Conservation (phyloP, 2,329 filamentous ascomycete genomes). For the Hymenotorrendiella dingleyae region DNA sequence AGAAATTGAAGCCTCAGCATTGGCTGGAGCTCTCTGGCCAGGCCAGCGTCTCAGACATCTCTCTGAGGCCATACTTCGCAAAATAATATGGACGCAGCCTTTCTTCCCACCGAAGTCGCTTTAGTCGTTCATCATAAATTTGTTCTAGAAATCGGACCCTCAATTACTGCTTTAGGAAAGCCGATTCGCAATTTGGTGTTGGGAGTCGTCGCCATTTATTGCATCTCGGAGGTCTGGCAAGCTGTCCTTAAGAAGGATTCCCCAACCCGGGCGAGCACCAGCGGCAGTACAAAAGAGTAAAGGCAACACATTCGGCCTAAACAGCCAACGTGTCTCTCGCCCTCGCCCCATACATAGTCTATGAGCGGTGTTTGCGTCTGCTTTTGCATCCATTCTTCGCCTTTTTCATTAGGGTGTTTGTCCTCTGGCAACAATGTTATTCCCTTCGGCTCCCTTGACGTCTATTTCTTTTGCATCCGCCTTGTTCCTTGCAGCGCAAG, state of each 20-base stretch:
- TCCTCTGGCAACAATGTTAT: conserved; percentile 17
- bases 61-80: too few relatives aligned
- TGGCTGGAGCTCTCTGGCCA: too few relatives aligned
- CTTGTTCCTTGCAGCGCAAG: conserved; percentile 26
- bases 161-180: conserved; percentile 41
- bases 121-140: conserved; percentile 44
- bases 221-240: conserved; percentile 31
- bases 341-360: neutral
- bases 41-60: too few relatives aligned
- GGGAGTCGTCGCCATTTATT: conserved; percentile 38
- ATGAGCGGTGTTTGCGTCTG: conserved; percentile 4
- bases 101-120: conserved; percentile 36
- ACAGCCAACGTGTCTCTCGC: conserved; percentile 6
- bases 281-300: conserved; percentile 6
- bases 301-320: neutral
- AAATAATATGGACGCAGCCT: conserved; percentile 30
- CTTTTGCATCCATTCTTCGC: neutral
- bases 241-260: conserved; percentile 24
- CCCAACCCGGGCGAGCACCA: conserved; percentile 4
- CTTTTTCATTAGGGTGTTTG: conserved; percentile 6
- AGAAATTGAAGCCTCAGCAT: too few relatives aligned
- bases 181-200: conserved; percentile 46
- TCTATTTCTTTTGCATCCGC: conserved; percentile 21
- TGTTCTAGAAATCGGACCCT: conserved; percentile 44
- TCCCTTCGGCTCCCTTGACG: conserved; percentile 15